These are phyloP conservation scores for Aspergillus neoniger DNA, from an alignment of 2,329 filamentous ascomycete genomes.

Conservation along the genomic window DNA sequence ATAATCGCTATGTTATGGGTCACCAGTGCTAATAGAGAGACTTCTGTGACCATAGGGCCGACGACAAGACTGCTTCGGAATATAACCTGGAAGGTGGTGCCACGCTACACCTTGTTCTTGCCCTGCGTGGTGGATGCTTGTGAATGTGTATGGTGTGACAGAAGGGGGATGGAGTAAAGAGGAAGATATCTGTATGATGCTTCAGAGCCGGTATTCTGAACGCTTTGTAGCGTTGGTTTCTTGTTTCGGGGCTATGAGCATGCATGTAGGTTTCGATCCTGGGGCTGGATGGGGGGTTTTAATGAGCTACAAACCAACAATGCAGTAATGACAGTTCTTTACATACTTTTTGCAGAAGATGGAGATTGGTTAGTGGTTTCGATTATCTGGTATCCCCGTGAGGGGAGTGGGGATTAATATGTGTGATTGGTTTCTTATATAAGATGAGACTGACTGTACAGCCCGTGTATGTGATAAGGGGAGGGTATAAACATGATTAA, in stretches of 20 bases:
- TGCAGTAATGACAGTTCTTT: slow-evolving; percentile 14
- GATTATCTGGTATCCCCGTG: neutral
- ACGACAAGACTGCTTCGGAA: slow-evolving; percentile 89
- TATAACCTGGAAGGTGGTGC: slow-evolving; percentile 90
- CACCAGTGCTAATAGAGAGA: neutral
- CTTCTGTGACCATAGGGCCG: slow-evolving; percentile 63
- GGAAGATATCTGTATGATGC: neutral
- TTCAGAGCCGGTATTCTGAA: neutral
- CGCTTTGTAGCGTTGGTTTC: neutral
- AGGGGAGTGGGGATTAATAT: neutral
- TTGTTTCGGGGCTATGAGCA: no score
- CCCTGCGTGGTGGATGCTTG: slow-evolving; percentile 74
- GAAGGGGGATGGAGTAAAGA: neutral
- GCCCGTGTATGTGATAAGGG: neutral
- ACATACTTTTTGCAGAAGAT: neutral
- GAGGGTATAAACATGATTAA: neutral
- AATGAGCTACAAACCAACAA: slow-evolving; percentile 10
- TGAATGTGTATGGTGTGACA: neutral
- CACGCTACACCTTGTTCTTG: slow-evolving; percentile 92
- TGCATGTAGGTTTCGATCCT: neutral
- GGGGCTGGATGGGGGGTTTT: neutral
- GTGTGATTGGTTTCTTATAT: neutral
- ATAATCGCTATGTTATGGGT: neutral
- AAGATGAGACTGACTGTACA: neutral
- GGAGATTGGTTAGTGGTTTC: neutral